Conservation (phyloP, 108 stramenopile genomes). For the Conticribra guillardii region DNA sequence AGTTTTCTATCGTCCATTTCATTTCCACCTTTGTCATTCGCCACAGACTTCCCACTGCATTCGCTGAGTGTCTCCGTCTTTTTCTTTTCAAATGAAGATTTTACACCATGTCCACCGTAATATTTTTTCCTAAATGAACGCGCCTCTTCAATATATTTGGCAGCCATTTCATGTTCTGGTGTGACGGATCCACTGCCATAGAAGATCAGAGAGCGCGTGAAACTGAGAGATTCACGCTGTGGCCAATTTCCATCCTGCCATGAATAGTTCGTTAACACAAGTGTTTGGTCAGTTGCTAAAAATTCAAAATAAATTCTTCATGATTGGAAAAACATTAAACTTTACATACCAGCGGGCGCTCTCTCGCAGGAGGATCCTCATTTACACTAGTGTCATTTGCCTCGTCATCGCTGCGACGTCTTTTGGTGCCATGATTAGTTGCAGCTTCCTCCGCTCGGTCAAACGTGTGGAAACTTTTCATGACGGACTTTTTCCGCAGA, state of each 20-base stretch:
- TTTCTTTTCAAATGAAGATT: conserved; percentile 1
- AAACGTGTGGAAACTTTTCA: background rate
- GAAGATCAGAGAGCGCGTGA: conserved; percentile 87
- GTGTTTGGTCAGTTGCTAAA: background rate
- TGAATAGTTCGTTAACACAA: background rate
- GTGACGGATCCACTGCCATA: conserved; percentile 87
- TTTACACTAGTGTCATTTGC: background rate
- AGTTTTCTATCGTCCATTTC: background rate
- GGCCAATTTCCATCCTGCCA: conserved; percentile 50
- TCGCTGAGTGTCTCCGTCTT: background rate
- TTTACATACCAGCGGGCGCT: conserved; percentile 64
- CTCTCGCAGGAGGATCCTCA: conserved; percentile 80
- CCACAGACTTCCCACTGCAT: background rate
- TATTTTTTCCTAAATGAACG: conserved; percentile 80
- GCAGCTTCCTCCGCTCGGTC: conserved; percentile 11
- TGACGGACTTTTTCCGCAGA: conserved; percentile 16
- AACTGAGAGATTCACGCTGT: conserved; percentile 77
- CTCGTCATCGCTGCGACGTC: conserved; percentile 3
- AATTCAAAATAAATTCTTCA: background rate
- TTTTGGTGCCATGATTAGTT: conserved; percentile 1
- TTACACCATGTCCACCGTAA: conserved; percentile 50
- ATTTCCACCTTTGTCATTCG: background rate
- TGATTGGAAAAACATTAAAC: background rate
- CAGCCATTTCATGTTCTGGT: conserved; percentile 78
- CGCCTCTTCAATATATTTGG: conserved; percentile 67